phyloP scores from a whole-genome alignment of 192 early-diverging fungal species.

The Paraglomus occultum region DNA sequence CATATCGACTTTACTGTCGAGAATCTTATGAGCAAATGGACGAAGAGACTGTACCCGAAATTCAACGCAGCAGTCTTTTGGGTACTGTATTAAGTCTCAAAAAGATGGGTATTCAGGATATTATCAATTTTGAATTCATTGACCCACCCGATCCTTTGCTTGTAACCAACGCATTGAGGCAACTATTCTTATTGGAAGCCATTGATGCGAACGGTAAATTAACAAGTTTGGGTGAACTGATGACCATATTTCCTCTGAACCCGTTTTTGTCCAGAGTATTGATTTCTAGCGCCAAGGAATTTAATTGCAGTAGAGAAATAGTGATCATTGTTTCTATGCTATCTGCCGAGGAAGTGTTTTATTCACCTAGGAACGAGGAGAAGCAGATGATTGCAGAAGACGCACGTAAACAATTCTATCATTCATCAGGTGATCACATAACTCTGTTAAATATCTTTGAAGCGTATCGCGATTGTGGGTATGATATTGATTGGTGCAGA shows the following conservation, averaged over 20 bases:
- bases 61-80: slow-evolving; percentile 90
- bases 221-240: slow-evolving; percentile 79
- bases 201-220: slow-evolving; percentile 83
- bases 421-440: slow-evolving; percentile 92
- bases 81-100: slow-evolving; percentile 89
- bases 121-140: slow-evolving; percentile 93
- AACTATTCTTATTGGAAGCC: slow-evolving; percentile 84
- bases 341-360: slow-evolving; percentile 88
- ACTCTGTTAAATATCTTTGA: slow-evolving; percentile 80
- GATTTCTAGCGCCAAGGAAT: slow-evolving; percentile 69
- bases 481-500: slow-evolving; percentile 83
- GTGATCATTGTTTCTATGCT: slow-evolving; percentile 91
- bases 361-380: slow-evolving; percentile 71
- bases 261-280: slow-evolving; percentile 90
- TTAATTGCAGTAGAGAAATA: slow-evolving; percentile 82
- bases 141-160: slow-evolving; percentile 85
- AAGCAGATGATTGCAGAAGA: slow-evolving; percentile 79
- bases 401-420: slow-evolving; percentile 78
- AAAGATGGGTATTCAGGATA: slow-evolving; percentile 84
- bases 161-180: slow-evolving; percentile 81
- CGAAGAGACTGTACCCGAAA: slow-evolving; percentile 88
- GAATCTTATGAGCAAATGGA: slow-evolving; percentile 84
- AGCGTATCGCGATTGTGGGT: slow-evolving; percentile 67
- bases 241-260: slow-evolving; percentile 89
- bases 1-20: slow-evolving; percentile 87